Base-by-base conservation (phyloP, 1,284 basidiomycete genomes). In the Ceratobasidium sp. region DNA sequence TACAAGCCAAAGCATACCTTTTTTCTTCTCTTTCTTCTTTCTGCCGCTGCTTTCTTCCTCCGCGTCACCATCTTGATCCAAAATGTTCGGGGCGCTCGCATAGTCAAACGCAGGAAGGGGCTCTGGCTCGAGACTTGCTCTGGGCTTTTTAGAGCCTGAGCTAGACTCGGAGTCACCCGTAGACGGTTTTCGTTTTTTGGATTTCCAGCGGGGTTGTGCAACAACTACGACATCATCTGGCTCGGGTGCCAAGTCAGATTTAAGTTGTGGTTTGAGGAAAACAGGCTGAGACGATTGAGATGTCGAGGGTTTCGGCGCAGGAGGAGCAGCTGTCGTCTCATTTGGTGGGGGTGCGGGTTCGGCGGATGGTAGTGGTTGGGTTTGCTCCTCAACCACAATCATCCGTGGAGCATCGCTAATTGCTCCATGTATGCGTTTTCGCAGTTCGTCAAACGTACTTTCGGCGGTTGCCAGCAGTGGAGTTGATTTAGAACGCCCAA, bases 101-200 rank as follows among this genome's bases (percentile, higher is more conserved):
- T 96, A 97, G 84, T 96, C 94, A 82, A 96, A 96, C 49, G 86
- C 86, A 61, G 87, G 88, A 56, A 85, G 83, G 35, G 83, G 82
- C 45, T 79, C 78, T 13, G 80, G 78, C 74, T 78, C 80, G 37
- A 79, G 75, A 33, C 80, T 78, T 42, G 51, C 47, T 31, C 47
- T 61, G 51, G 73, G 76, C 76, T 49, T 67, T 47, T 73, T 39
- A 6, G 54, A 28, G 81, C 79, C 61, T 51, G 79, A 42, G 76
- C 68, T 42, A 60, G 77, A 76, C 63, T 80, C 79, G 42, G 80
- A 51, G 33, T n/a, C 23, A 26, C 20, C 11, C 17, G 42, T 13
- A 10, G 23, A 35, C 10, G 58, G 45, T 47, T 74, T 64, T 42
- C 58, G 76, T 60, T 80, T 67, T n/a, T 71, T 76, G 75, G 79